Conservation (phyloP, 495 filamentous ascomycete species). For the Patellaria atrata region DNA sequence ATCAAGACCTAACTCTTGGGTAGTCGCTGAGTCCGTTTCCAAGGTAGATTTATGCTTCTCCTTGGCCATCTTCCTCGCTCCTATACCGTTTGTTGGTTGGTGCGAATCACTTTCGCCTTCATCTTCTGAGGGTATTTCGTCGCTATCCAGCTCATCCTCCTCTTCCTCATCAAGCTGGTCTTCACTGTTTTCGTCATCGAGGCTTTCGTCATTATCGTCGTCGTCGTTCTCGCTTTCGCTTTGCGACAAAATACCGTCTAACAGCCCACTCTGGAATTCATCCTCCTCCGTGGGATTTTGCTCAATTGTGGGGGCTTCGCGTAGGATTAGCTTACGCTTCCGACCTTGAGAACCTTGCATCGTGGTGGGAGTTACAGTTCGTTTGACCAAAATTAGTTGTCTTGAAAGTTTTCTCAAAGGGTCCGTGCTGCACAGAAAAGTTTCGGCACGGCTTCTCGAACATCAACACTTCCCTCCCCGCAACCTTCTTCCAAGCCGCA, state of each 20-base stretch:
- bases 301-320: constrained; percentile 1
- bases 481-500: no score
- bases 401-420: no score
- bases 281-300: constrained; percentile 31
- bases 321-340: constrained; percentile 15
- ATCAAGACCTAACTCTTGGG: constrained; percentile 19
- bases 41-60: constrained; percentile 11
- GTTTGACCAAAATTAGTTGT: no score
- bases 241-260: constrained; percentile 51
- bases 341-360: no score
- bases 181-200: constrained; percentile 38
- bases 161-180: constrained; percentile 28
- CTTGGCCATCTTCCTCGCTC: constrained; percentile 19
- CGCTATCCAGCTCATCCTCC: constrained; percentile 34
- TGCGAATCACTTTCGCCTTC: constrained; percentile 26
- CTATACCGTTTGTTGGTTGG: neutral
- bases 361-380: no score
- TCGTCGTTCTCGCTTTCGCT: constrained; percentile 30
- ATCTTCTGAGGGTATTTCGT: constrained; percentile 43
- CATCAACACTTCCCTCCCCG: no score
- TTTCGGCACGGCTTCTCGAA: no score
- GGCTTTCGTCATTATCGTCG: constrained; percentile 27
- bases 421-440: no score
- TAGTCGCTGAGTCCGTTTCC: constrained; percentile 22
- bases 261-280: constrained; percentile 46